These are phyloP conservation scores for Monosporozyma siamensis DNA, from an alignment of 805 yeast species.

Conservation along the genomic window DNA sequence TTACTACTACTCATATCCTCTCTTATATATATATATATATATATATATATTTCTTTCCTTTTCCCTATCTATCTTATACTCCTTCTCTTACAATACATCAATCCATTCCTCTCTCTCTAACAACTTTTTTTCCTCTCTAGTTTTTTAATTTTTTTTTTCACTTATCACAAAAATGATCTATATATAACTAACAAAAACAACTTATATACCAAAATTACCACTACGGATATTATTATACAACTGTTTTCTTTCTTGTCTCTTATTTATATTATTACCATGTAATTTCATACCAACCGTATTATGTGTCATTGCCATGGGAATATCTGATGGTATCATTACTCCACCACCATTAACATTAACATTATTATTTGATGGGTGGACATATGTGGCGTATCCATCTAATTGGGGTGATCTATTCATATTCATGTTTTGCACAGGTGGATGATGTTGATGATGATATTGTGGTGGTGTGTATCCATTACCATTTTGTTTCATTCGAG, in stretches of 20 bases:
- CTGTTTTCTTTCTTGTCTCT: constrained; percentile 42
- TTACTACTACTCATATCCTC: neutral
- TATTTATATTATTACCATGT: constrained; percentile 33
- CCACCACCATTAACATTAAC: neutral
- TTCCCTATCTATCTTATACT: too few species aligned
- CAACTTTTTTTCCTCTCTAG: neutral
- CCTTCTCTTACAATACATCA: too few species aligned
- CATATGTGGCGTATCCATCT: constrained; percentile 5
- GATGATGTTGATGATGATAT: constrained; percentile 3
- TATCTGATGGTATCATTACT: constrained; percentile 4
- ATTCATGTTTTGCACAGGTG: neutral
- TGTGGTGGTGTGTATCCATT: constrained; percentile 1
- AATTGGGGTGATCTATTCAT: constrained; percentile 1
- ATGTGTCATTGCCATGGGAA: constrained; percentile 6
- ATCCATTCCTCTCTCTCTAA: neutral
- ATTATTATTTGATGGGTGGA: constrained; percentile 2
- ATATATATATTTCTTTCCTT: too few species aligned
- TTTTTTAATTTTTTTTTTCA: neutral
- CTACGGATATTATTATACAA: constrained; percentile 56
- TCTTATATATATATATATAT: too few species aligned
- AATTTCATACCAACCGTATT: constrained; percentile 33
- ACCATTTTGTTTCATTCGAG: neutral
- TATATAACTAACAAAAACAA: neutral
- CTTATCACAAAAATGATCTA: too few species aligned
- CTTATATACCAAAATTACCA: constrained; percentile 59